Evolutionary conservation across 1,284 basidiomycete genomes (phyloP).

Genomic region (Moesziomyces antarcticus): DNA sequence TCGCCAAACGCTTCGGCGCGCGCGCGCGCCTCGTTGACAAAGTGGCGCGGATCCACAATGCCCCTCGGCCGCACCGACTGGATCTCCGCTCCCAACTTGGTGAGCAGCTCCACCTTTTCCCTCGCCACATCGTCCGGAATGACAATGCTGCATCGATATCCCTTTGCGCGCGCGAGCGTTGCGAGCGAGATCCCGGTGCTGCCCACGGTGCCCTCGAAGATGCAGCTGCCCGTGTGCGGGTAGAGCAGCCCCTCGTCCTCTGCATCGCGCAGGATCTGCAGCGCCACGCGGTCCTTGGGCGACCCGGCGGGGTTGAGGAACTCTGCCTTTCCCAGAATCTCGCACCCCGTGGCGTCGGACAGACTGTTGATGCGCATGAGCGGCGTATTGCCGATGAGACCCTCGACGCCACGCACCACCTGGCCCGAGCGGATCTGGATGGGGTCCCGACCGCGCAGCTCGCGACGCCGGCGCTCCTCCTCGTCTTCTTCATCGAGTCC

Average conservation of each 20-base stretch:
- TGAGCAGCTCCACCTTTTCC: slow-evolving; percentile 87
- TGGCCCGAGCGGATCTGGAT: slow-evolving; percentile 49
- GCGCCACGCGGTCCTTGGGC: slow-evolving; percentile 94
- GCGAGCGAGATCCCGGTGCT: slow-evolving; percentile 97
- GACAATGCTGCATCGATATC: slow-evolving; percentile 66
- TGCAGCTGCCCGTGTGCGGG: slow-evolving; percentile 88
- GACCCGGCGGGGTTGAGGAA: slow-evolving; percentile 97
- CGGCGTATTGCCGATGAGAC: slow-evolving; percentile 80
- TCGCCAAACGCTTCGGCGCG: slow-evolving; percentile 57
- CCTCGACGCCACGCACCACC: slow-evolving; percentile 58
- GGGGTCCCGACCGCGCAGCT: slow-evolving; percentile 27
- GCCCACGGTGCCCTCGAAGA: slow-evolving; percentile 97
- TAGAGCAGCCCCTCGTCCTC: slow-evolving; percentile 83
- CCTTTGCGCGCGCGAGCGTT: slow-evolving; percentile 79
- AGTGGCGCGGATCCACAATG: slow-evolving; percentile 66
- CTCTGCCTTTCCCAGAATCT: slow-evolving; percentile 97
- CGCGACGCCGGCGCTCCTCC: slow-evolving; percentile 33
- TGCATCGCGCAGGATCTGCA: slow-evolving; percentile 83
- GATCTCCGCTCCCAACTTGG: slow-evolving; percentile 86
- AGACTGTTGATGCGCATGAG: slow-evolving; percentile 89
- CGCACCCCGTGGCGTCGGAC: slow-evolving; percentile 88
- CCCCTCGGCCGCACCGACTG: slow-evolving; percentile 72
- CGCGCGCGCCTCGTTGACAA: slow-evolving; percentile 64
- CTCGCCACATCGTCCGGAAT: slow-evolving; percentile 74
- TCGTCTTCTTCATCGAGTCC: slow-evolving; percentile 42